Conservation (phyloP, 2,329 filamentous ascomycete species). For the Talaromyces sp. region DNA sequence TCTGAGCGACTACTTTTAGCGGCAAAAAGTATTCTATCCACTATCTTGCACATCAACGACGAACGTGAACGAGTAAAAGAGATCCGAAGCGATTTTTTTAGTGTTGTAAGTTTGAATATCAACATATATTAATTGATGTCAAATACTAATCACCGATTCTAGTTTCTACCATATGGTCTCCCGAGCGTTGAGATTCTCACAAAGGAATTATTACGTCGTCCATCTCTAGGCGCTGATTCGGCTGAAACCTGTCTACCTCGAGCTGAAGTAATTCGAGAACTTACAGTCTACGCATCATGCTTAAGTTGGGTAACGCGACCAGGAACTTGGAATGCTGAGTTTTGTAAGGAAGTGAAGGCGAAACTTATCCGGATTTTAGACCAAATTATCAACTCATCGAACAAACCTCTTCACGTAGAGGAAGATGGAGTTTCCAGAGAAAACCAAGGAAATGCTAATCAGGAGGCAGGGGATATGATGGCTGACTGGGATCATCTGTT, state of each 20-base stretch:
- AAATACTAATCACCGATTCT: not conserved
- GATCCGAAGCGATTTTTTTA: not conserved
- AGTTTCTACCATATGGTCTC: slow-evolving; percentile 2
- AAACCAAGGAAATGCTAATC: not conserved
- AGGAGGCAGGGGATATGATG: not conserved
- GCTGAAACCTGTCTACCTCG: not conserved
- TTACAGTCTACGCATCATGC: not conserved
- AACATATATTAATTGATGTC: not conserved
- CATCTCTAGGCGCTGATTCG: not conserved
- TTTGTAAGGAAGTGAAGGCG: not conserved
- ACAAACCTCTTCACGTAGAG: not conserved
- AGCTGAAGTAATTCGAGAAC: not conserved
- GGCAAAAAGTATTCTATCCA: not conserved
- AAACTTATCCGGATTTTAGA: not conserved
- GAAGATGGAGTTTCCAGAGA: not conserved
- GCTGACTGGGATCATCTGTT: not conserved
- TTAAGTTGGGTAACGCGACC: not conserved
- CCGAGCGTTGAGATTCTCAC: not conserved
- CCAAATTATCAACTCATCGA: not conserved
- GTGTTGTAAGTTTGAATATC: not conserved
- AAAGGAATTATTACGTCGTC: not conserved
- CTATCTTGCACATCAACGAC: not conserved
- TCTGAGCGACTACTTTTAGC: not conserved
- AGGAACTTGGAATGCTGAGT: not conserved
- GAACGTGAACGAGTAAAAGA: not conserved